Evolutionary conservation across 2,329 filamentous ascomycete species (phyloP), one percentile per base, ranked within the genome.

Genomic region (Achaetomium macrosporum): DNA sequence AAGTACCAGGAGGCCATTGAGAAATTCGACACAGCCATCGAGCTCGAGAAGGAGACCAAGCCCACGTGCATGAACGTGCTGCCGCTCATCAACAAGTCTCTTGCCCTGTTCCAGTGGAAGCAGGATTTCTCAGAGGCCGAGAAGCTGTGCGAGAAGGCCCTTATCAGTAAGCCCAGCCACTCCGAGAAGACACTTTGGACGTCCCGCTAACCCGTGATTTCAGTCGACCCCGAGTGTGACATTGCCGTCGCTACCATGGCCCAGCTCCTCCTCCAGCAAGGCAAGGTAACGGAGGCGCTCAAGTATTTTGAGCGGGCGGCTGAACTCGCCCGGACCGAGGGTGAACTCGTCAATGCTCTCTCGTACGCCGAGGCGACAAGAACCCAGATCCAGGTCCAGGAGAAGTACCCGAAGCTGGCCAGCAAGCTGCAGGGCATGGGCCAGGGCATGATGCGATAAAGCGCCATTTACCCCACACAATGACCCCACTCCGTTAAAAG

Each of bases 161-260:
- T 99, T 47, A 96, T 96, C 66, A 95, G 90, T 96, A 80, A 77
- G 88, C 40, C 30, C 31, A 8, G 9, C 79, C 45, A 4, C n/a
- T 2, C 17, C 19, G 10, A 12, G 0, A 33, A 6, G 12, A 8
- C 13, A 9, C 11, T 29, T 6, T 11, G 30, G 17, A n/a, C 56
- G 61, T 15, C 11, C 15, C 47, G 61, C 44, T 42, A 20, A n/a
- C 16, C 0, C 30, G n/a, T 25, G 25, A 25, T 40, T 31, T 2
- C 76, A 96, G 91, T 99, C 69, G 93, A 99, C 66, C 93, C 93
- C 25, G 93, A 99, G 70, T 99, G 93, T 68, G 93, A 99, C 66
- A 99, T 99, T 66, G 93, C 93, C 40, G 93, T 99, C 40, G 93
- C 93, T 49, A 99, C 93, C 50, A 96, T 99, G 90, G 93, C 93